Percentiles rank a stretch among this genome's conserved stretches.
Evolutionary conservation across 805 yeast genomes (phyloP).

Genomic region (Wickerhamomyces ciferrii): DNA sequence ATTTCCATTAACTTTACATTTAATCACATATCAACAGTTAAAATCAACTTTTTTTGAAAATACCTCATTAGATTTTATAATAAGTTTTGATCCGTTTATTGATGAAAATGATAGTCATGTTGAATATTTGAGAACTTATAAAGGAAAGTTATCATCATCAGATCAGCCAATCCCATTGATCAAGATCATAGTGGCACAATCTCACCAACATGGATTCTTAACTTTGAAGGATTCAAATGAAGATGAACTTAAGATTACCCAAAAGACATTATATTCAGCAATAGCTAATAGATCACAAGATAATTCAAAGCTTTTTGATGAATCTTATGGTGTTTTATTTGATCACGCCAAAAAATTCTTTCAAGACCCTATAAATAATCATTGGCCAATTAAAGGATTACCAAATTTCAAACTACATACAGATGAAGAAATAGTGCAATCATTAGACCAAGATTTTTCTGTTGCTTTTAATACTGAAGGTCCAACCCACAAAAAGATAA

Average conservation of each 20-base stretch:
- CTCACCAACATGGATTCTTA: conserved; percentile 38
- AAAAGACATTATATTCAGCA: conserved; percentile 22
- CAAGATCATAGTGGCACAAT: conserved; percentile 38
- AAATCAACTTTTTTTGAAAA: conserved; percentile 25
- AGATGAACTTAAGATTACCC: conserved; percentile 12
- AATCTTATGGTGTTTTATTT: conserved; percentile 10
- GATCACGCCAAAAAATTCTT: conserved; percentile 7
- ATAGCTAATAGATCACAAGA: conserved; percentile 15
- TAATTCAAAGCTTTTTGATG: conserved; percentile 11
- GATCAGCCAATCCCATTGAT: conserved; percentile 34
- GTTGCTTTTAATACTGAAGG: conserved; percentile 7
- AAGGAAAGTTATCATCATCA: conserved; percentile 9
- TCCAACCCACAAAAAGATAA: conserved; percentile 11
- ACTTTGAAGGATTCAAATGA: conserved; percentile 9
- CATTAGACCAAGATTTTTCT: conserved; percentile 14
- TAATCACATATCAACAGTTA: conserved; percentile 42
- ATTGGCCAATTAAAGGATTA: conserved; percentile 7
- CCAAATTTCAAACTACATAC: conserved; percentile 11
- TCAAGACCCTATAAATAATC: conserved; percentile 1
- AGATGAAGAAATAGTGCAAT: conserved; percentile 11
- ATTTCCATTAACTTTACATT: conserved; percentile 28
- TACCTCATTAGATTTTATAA: conserved; percentile 34
- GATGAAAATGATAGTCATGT: conserved; percentile 27
- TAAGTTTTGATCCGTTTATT: conserved; percentile 43
- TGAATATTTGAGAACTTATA: conserved; percentile 16